Evolutionary conservation across 1,284 basidiomycete genomes (phyloP), one percentile per base, ranked within the genome.

Genomic region (Puccinia horiana): DNA sequence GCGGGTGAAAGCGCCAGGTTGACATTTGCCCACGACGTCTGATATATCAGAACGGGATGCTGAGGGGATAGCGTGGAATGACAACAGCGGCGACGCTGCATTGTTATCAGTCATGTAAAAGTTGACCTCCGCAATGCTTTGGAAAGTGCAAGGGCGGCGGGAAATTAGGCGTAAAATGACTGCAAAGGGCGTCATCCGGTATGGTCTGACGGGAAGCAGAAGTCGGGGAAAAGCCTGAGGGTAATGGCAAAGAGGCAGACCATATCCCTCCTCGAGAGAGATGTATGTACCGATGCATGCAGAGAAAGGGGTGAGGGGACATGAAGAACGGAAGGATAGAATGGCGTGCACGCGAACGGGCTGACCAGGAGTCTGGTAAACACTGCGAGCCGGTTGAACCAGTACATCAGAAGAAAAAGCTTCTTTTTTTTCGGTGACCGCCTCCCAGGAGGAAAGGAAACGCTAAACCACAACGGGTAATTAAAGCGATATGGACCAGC

Each of bases 381-480:
- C 42, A 73, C 44, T 72, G 26, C 26, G 40, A 65, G 61, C 35
- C 35, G 42, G 26, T 54, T 9, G 2, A 42, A 74, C n/a, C 35
- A n/a, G 44, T 58, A 23, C 72, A 58, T 52, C 49, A 54, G 35
- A 56, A 29, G 12, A 32, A 74, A 56, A 26, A 42, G 8, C 18
- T 54, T 37, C 18, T 20, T 6, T 65, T 65, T 65, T 65, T 44
- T 37, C 49, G 32, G 20, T 16, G 63, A 67, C 61, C n/a, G 47
- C 47, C 72, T 35, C 72, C 32, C 49, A 74, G 37, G 35, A 56
- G 52, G 29, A 37, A 52, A 58, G 63, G 37, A 42, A 44, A 18
- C 72, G 72, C 72, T 74, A 56, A 40, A 14, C 72, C 52, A 56
- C 52, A 74, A n/a, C 72, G 58, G 35, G 72, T 20, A 74, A 40